A percentile compares a stretch with the other conserved stretches of the same genome.
These are phyloP conservation scores for Blastobotrys persicus DNA, from an alignment of 1,139 yeast species.

Conservation along the genomic window DNA sequence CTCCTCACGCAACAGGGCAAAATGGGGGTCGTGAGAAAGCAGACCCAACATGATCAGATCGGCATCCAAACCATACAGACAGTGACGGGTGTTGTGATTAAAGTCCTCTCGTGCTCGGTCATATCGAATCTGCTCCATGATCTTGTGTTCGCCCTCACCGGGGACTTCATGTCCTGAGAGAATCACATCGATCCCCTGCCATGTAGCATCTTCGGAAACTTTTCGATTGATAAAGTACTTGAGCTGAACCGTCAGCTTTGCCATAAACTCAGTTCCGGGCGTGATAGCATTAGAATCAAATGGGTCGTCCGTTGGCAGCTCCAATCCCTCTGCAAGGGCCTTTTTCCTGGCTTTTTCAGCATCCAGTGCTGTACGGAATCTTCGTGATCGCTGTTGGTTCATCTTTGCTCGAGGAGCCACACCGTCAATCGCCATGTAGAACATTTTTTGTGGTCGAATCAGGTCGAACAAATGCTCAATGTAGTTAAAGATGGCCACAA, in stretches of 20 bases:
- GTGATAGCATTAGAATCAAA: constrained; percentile 90
- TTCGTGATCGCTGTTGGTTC: constrained; percentile 98
- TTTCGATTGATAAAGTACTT: constrained; percentile 91
- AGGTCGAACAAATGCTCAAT: constrained; percentile 90
- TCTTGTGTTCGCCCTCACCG: constrained; percentile 98
- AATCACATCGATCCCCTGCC: constrained; percentile 82
- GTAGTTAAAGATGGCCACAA: constrained; percentile 87
- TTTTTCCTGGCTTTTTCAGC: constrained; percentile 56
- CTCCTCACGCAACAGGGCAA: constrained; percentile 91
- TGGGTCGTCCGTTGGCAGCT: constrained; percentile 57
- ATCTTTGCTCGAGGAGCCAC: constrained; percentile 99
- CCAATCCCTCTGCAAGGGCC: constrained; percentile 52
- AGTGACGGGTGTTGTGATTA: constrained; percentile 86
- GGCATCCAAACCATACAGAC: constrained; percentile 96
- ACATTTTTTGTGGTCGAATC: constrained; percentile 80
- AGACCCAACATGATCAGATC: constrained; percentile 94
- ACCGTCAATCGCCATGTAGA: constrained; percentile 98
- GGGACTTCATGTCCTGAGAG: constrained; percentile 97
- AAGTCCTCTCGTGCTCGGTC: constrained; percentile 84
- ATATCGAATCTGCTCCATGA: constrained; percentile 88
- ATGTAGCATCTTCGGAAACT: constrained; percentile 80
- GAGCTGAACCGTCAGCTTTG: constrained; percentile 73
- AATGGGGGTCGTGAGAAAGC: constrained; percentile 95
- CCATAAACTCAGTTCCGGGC: constrained; percentile 99
- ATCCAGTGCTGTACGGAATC: constrained; percentile 93